Base-by-base conservation (phyloP, 352 stramenopile genomes). In the Saprolegnia parasitica region DNA sequence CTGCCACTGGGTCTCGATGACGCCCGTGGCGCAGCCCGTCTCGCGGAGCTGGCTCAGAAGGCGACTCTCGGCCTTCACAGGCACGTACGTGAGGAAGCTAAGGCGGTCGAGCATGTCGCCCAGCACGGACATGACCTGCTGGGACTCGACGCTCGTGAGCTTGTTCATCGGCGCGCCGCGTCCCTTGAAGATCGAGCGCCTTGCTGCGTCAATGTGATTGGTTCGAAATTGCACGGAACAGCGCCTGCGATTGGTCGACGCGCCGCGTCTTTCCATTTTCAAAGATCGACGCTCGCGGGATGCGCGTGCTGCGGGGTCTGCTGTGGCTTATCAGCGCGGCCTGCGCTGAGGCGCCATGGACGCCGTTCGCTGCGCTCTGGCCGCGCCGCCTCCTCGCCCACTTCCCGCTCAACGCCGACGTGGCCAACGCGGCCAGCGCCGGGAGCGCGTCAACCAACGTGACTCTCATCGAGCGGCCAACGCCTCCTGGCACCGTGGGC, bases 51-150 rank as follows among this genome's bases (percentile, higher is more conserved):
- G 73, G 9, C 73, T 68, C 10, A 93, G 75, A 46, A 95, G 68
- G 56, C 78, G 75, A 3, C 67, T 73, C 68, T 88, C 79, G 10
- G 77, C 77, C 9, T 88, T 80, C 56, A 89, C 67, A 13, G 87
- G 87, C 21, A 95, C 87, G 64, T 92, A 90, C 45, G 84, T 90
- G 60, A 95, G 79, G 75, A 91, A 92, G 73, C 91, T 91, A 63
- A 95, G 78, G 15, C 86, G 80, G 63, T 95, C 85, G 0, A 93
- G 78, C 72, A 93, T 73, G 73, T 93, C 87, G 32, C 85, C 85
- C 78, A 95, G 88, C 71, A 95, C 83, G 63, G 83, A 78, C 84
- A 95, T 91, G 78, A 95, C 87, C 49, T 85, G 81, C 77, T 95
- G 85, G 20, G 87, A 93, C 74, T 95, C 87, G 47, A 95, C 87